Conservation (phyloP, 768 basidiomycete genomes). For the Termitomyces sp. region DNA sequence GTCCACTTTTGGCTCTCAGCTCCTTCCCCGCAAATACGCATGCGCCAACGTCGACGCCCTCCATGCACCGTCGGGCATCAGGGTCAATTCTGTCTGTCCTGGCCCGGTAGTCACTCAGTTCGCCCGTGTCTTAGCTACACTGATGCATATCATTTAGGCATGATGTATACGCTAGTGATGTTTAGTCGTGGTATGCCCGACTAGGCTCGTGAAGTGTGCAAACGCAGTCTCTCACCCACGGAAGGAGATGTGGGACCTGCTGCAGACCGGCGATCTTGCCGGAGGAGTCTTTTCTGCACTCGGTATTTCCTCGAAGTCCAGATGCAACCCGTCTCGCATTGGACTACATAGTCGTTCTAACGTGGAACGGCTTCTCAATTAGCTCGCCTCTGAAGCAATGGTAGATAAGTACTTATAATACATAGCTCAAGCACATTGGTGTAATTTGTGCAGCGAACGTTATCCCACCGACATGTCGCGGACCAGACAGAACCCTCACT, state of each 20-base stretch:
- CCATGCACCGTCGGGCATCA: slow-evolving; percentile 32
- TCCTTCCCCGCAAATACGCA: too few species aligned
- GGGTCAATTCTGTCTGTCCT: slow-evolving; percentile 36
- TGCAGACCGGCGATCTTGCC: slow-evolving; percentile 1
- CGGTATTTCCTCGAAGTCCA: neutral
- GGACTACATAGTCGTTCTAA: neutral
- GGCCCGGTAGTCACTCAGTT: slow-evolving; percentile 19
- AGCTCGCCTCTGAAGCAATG: neutral
- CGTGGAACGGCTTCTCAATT: neutral
- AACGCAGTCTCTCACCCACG: slow-evolving; percentile 30
- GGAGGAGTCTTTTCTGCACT: slow-evolving; percentile 2
- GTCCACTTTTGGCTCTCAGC: too few species aligned
- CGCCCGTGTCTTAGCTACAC: neutral
- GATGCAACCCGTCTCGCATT: neutral
- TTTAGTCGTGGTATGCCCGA: slow-evolving; percentile 28
- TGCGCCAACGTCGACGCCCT: too few species aligned
- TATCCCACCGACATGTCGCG: too few species aligned
- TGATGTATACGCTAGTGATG: slow-evolving; percentile 38
- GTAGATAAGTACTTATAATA: too few species aligned
- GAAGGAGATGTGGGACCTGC: slow-evolving; percentile 40
- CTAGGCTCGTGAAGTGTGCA: slow-evolving; percentile 28
- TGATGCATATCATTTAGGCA: slow-evolving; percentile 20
- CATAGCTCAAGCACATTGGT: too few species aligned
- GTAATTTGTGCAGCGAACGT: too few species aligned
- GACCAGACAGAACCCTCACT: neutral